Percentiles rank a stretch among this genome's conserved stretches.
phyloP scores from a whole-genome alignment of 2,329 filamentous ascomycete genomes.

The Thyridium curvatum region DNA sequence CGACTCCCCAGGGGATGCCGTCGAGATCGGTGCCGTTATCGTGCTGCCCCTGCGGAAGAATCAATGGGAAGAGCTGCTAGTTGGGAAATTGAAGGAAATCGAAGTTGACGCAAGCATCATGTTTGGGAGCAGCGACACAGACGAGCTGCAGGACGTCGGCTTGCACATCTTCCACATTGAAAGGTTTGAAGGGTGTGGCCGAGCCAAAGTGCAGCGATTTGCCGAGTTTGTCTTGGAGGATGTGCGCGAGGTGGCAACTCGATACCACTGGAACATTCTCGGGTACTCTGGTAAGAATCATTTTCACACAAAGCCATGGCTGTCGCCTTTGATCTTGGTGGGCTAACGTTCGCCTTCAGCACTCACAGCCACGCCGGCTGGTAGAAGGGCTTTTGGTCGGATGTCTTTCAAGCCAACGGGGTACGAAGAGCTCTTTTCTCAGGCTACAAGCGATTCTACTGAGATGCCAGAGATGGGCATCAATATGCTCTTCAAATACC shows the following conservation, averaged over 20 bases:
- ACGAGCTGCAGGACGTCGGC: conserved; percentile 13
- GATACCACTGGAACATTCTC: conserved; percentile 14
- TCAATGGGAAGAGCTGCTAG: conserved; percentile 20
- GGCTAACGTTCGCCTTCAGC: conserved; percentile 10
- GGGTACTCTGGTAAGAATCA: conserved; percentile 20
- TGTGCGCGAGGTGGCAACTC: conserved; percentile 7
- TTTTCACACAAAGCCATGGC: neutral
- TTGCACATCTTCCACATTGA: conserved; percentile 29
- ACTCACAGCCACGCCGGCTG: conserved; percentile 20
- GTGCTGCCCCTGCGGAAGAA: conserved; percentile 17
- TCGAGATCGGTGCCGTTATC: conserved; percentile 18
- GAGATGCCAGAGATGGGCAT: too few species aligned
- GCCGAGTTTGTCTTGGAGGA: conserved; percentile 13
- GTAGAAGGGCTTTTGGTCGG: conserved; percentile 17
- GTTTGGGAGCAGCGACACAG: conserved; percentile 9
- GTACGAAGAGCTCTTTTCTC: conserved; percentile 18
- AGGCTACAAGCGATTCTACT: too few species aligned
- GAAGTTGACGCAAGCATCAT: conserved; percentile 16
- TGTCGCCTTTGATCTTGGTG: neutral
- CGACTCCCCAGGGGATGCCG: neutral
- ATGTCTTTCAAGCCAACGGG: conserved; percentile 19
- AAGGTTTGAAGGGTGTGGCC: conserved; percentile 10
- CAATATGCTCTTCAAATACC: too few species aligned
- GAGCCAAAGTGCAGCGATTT: conserved; percentile 10
- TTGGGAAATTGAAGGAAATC: conserved; percentile 19